phyloP scores from a whole-genome alignment of 345 rosid genomes.

The Linum trigynum region DNA sequence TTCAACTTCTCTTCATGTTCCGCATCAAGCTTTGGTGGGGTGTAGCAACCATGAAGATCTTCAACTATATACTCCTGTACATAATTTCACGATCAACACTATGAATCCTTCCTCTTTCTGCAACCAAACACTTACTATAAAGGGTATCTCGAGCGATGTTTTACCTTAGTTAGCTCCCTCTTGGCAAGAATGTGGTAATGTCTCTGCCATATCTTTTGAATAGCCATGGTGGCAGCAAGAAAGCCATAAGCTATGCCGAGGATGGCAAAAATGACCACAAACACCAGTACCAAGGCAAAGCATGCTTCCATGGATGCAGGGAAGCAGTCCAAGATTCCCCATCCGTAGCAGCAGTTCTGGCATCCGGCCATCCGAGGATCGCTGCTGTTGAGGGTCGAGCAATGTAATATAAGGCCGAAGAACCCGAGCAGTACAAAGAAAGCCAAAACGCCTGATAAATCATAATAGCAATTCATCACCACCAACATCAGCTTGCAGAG shows the following conservation, averaged over 20 bases:
- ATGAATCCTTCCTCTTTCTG: neutral
- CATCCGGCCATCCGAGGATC: constrained; percentile 92
- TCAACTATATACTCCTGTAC: constrained; percentile 75
- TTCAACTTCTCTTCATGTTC: constrained; percentile 68
- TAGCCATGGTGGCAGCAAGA: constrained; percentile 88
- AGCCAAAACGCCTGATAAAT: constrained; percentile 54
- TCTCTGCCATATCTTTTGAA: constrained; percentile 93
- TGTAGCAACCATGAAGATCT: constrained; percentile 79
- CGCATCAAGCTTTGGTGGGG: constrained; percentile 69
- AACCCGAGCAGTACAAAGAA: constrained; percentile 89
- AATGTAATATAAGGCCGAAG: constrained; percentile 77
- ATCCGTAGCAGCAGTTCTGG: constrained; percentile 93
- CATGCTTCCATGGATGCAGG: constrained; percentile 97
- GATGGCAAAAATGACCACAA: constrained; percentile 80
- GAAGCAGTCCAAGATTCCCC: constrained; percentile 94
- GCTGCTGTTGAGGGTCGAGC: constrained; percentile 64
- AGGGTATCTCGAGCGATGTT: neutral
- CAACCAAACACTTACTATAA: neutral
- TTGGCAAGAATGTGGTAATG: constrained; percentile 91
- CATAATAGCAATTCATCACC: constrained; percentile 1
- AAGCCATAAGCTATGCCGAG: constrained; percentile 91
- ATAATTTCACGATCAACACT: neutral
- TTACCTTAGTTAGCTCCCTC: constrained; percentile 79
- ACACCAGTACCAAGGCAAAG: constrained; percentile 70
- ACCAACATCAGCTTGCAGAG: neutral